Evolutionary conservation across 352 stramenopile genomes (phyloP), one percentile per base, ranked within the genome.

Genomic region (Globisporangium mamillatum): DNA sequence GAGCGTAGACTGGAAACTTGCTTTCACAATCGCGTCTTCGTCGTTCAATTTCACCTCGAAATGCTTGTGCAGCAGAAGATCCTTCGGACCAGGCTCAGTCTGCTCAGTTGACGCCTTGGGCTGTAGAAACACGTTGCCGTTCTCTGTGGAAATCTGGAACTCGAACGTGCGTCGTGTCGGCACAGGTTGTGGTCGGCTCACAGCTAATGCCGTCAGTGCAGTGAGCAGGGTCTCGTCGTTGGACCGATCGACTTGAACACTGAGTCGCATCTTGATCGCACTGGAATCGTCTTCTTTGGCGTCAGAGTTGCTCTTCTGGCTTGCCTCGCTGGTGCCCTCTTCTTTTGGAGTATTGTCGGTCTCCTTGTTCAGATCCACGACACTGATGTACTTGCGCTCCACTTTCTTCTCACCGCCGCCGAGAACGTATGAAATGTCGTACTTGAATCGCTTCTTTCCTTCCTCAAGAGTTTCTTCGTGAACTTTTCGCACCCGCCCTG

Each of bases 321-420:
- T 16, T 14, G 18, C 25, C 12, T 69, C 60, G 24, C 52, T 38
- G 34, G 56, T 65, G 4, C 50, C 64, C n/a, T 67, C 60, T 32
- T 73, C 71, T 14, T 36, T 59, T 16, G 54, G 6, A 7, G 46
- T 22, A 3, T 71, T 77, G 34, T 82, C 69, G 9, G 75, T 64
- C 10, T 72, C 75, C 48, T 80, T 72, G 34, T 77, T 72, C 25
- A 86, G 32, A 63, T 86, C 77, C 14, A 93, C 84, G 0, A 86
- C 75, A 29, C 76, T 87, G 54, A 95, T 93, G 58, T 89, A 95
- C 67, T 92, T 87, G 18, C 88, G 82, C 72, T 91, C 86, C 4
- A 95, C 77, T 27, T 88, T 88, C 64, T 91, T 95, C 66, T 95
- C 88, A 6, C 67, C 77, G 1, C 88, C 88, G 25, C 84, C 88